phyloP scores from a whole-genome alignment of 305 asterid species.

The Fraxinus nigra region DNA sequence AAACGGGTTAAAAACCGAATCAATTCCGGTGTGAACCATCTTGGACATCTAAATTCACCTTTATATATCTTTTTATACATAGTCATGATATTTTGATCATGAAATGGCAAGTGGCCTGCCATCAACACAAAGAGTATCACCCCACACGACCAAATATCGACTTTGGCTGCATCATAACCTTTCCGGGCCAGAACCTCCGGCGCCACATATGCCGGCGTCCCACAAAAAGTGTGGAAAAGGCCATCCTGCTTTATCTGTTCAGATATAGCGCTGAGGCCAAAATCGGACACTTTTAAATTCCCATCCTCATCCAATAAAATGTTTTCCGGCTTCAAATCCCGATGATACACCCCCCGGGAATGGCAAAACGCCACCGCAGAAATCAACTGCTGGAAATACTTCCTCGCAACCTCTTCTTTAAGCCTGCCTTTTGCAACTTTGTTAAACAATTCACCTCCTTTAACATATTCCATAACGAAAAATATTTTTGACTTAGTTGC shows the following conservation, averaged over 20 bases:
- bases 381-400: conserved; percentile 71
- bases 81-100: conserved; percentile 75
- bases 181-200: conserved; percentile 82
- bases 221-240: conserved; percentile 79
- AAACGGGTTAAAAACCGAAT: conserved; percentile 43
- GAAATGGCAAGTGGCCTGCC: conserved; percentile 85
- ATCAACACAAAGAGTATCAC: conserved; percentile 76
- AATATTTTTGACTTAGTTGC: conserved; percentile 75
- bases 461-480: conserved; percentile 81
- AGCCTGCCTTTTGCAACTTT: conserved; percentile 89
- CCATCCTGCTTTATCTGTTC: conserved; percentile 90
- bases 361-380: conserved; percentile 87
- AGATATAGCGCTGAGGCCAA: conserved; percentile 79
- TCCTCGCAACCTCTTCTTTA: conserved; percentile 70
- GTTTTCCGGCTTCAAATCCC: conserved; percentile 86
- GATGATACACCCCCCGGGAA: conserved; percentile 85
- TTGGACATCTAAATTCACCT: conserved; percentile 81
- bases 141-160: conserved; percentile 91
- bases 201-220: conserved; percentile 92
- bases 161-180: conserved; percentile 85
- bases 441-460: conserved; percentile 80
- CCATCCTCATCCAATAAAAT: conserved; percentile 79
- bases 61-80: conserved; percentile 85
- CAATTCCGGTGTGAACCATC: conserved; percentile 77
- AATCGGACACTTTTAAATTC: conserved; percentile 78